Conservation (phyloP, 495 filamentous ascomycete genomes). For the Paragyromitra xinjiangensis region DNA sequence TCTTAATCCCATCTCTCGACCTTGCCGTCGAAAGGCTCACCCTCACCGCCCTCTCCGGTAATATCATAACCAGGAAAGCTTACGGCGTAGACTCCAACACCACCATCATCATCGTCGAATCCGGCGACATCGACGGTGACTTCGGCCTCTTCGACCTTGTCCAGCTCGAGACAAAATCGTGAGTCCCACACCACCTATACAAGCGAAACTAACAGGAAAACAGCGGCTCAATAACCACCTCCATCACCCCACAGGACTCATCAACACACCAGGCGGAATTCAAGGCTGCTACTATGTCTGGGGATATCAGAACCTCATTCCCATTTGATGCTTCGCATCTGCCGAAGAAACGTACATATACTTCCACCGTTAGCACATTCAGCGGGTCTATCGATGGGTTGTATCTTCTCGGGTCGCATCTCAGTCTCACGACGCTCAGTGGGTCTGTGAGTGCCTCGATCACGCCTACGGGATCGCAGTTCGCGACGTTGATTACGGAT, state of each 20-base stretch:
- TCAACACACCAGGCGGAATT: background rate
- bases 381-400: constrained; percentile 28
- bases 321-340: background rate
- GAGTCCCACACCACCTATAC: background rate
- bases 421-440: constrained; percentile 19
- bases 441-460: constrained; percentile 10
- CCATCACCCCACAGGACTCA: constrained; percentile 18
- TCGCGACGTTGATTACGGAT: constrained; percentile 18
- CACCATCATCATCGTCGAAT: constrained; percentile 4
- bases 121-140: constrained; percentile 37
- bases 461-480: constrained; percentile 9
- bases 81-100: constrained; percentile 29
- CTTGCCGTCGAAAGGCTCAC: constrained; percentile 1
- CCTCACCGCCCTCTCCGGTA: constrained; percentile 15
- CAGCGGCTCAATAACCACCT: constrained; percentile 33
- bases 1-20: constrained; percentile 19
- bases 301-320: constrained; percentile 22
- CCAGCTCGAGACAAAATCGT: constrained; percentile 30
- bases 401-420: constrained; percentile 37
- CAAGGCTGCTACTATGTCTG: constrained; percentile 23
- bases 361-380: constrained; percentile 14
- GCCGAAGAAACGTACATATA: constrained; percentile 13
- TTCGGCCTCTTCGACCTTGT: constrained; percentile 32
- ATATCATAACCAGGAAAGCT: background rate
- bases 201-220: constrained; percentile 14